These are phyloP conservation scores for Cladosporium phlei DNA, from an alignment of 2,329 filamentous ascomycete genomes.

Conservation along the genomic window DNA sequence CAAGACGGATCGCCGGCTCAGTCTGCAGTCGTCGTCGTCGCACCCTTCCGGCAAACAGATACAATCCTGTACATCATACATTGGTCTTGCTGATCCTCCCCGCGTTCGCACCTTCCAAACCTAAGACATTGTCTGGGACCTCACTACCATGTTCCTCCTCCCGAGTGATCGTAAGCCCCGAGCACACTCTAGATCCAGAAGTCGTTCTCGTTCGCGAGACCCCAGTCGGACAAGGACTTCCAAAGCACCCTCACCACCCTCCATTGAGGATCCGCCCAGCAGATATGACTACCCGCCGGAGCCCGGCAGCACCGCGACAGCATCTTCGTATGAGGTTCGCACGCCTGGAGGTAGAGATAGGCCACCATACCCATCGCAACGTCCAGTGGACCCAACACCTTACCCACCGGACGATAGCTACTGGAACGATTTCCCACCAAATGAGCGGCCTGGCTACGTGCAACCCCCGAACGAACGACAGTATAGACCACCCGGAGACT, in stretches of 20 bases:
- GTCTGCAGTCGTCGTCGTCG: too few species aligned
- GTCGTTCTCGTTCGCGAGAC: conserved; percentile 5
- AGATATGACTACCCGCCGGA: conserved; percentile 8
- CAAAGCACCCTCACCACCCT: conserved; percentile 7
- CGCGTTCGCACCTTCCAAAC: not conserved
- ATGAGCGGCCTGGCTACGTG: conserved; percentile 38
- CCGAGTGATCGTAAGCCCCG: conserved; percentile 9
- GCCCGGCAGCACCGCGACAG: not conserved
- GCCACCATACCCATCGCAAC: conserved; percentile 17
- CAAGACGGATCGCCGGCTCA: too few species aligned
- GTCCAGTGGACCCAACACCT: conserved; percentile 15
- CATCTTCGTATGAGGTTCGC: conserved; percentile 35
- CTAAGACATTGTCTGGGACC: conserved; percentile 1
- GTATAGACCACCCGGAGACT: conserved; percentile 13
- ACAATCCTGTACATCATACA: too few species aligned
- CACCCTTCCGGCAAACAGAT: too few species aligned
- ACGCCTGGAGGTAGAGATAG: conserved; percentile 27
- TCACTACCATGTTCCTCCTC: conserved; percentile 10
- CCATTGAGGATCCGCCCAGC: conserved; percentile 3
- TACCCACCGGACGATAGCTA: conserved; percentile 27
- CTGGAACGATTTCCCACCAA: conserved; percentile 41
- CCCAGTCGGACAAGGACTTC: not conserved
- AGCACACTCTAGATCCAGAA: conserved; percentile 7
- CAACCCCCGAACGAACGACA: conserved; percentile 17
- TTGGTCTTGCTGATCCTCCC: not conserved